phyloP scores from a whole-genome alignment of 1,284 basidiomycete species.

The Peniophora sp. region DNA sequence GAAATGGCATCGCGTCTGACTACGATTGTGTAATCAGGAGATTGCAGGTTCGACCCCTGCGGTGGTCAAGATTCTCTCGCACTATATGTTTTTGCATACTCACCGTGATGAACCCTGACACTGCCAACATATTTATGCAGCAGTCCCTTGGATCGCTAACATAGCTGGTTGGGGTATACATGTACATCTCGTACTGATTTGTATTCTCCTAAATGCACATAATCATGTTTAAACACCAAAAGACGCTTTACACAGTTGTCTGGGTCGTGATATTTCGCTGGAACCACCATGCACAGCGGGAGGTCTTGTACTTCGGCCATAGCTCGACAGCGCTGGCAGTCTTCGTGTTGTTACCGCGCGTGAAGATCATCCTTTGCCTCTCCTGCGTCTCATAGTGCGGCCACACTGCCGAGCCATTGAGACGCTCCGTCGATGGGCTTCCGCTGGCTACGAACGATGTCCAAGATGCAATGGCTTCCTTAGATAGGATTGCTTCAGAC shows the following conservation, averaged over 20 bases:
- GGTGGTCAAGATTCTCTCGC: slow-evolving; percentile 24
- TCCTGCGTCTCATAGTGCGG: slow-evolving; percentile 9
- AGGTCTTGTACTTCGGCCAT: slow-evolving; percentile 10
- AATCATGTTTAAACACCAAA: background rate
- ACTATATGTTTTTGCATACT: background rate
- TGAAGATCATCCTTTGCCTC: slow-evolving; percentile 16
- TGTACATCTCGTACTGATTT: background rate
- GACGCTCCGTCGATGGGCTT: slow-evolving; percentile 23
- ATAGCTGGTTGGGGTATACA: background rate
- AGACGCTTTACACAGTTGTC: slow-evolving; percentile 1
- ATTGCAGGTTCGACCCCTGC: slow-evolving; percentile 45
- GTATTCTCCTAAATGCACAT: background rate
- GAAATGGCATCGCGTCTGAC: slow-evolving; percentile 78
- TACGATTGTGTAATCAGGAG: slow-evolving; percentile 44
- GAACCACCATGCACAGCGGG: slow-evolving; percentile 15
- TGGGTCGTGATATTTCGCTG: slow-evolving; percentile 2
- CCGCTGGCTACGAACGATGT: slow-evolving; percentile 32
- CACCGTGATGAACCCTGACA: background rate
- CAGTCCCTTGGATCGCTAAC: no score
- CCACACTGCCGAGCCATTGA: slow-evolving; percentile 25
- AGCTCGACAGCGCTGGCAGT: slow-evolving; percentile 13
- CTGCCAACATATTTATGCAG: background rate
- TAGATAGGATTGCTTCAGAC: slow-evolving; percentile 31
- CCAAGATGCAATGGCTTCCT: slow-evolving; percentile 37
- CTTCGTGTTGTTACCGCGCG: slow-evolving; percentile 8